phyloP scores from a whole-genome alignment of 2,329 filamentous ascomycete genomes.

The Cladosporium sp. region DNA sequence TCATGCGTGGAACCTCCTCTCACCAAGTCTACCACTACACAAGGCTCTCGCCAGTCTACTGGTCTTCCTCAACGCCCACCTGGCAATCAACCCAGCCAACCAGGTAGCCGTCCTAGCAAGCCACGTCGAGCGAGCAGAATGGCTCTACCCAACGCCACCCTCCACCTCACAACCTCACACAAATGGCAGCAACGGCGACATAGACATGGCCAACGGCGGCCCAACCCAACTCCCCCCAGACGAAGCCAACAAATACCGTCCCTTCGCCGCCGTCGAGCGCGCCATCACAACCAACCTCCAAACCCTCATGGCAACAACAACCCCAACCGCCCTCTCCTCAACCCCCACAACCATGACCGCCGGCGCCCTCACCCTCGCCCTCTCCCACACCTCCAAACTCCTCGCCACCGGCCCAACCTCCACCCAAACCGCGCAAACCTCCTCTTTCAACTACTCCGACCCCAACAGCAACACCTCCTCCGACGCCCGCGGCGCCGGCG shows the following conservation, averaged over 20 bases:
- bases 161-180: slow-evolving; percentile 25
- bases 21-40: slow-evolving; percentile 73
- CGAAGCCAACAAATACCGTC: slow-evolving; percentile 85
- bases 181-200: slow-evolving; percentile 35
- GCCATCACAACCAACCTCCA: slow-evolving; percentile 74
- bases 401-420: slow-evolving; percentile 46
- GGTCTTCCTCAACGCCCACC: slow-evolving; percentile 94
- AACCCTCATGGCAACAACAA: slow-evolving; percentile 70
- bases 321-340: slow-evolving; percentile 60
- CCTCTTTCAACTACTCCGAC: slow-evolving; percentile 60
- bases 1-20: slow-evolving; percentile 82
- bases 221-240: slow-evolving; percentile 37
- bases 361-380: slow-evolving; percentile 83
- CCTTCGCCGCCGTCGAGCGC: slow-evolving; percentile 83
- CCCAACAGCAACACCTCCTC: slow-evolving; percentile 41
- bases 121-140: slow-evolving; percentile 81
- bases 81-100: slow-evolving; percentile 91
- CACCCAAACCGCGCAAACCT: slow-evolving; percentile 52
- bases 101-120: slow-evolving; percentile 89
- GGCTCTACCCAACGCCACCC: slow-evolving; percentile 73
- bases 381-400: slow-evolving; percentile 87
- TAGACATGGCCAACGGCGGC: slow-evolving; percentile 30
- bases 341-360: slow-evolving; percentile 83
- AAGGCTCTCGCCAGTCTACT: slow-evolving; percentile 85
- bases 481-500: slow-evolving; percentile 37